Percentiles rank a stretch among this genome's conserved stretches.
phyloP scores from a whole-genome alignment of 2,329 filamentous ascomycete species.

The Cladosporium sp. region DNA sequence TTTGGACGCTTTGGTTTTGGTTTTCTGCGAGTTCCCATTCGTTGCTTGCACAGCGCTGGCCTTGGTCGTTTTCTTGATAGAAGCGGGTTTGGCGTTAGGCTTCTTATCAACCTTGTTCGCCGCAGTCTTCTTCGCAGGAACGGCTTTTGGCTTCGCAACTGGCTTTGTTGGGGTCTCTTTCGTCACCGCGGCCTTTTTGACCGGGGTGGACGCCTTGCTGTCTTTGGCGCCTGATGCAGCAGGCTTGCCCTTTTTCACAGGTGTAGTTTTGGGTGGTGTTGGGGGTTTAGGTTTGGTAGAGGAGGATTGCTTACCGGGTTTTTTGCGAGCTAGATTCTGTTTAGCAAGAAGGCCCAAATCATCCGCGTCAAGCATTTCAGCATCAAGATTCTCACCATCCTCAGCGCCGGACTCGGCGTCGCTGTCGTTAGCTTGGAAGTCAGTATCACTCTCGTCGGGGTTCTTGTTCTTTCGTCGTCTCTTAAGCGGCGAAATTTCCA shows the following conservation, averaged over 20 bases:
- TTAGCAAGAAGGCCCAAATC: conserved; percentile 31
- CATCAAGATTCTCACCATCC: conserved; percentile 26
- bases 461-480: conserved; percentile 32
- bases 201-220: not conserved
- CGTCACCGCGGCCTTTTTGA: not conserved
- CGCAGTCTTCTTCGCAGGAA: not conserved
- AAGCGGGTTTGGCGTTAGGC: conserved; percentile 19
- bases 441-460: conserved; percentile 49
- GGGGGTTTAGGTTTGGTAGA: conserved; percentile 15
- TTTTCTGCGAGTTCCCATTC: not conserved
- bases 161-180: not conserved
- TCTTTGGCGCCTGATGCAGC: not conserved
- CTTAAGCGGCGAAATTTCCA: conserved; percentile 37
- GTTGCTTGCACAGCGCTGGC: conserved; percentile 7
- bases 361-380: conserved; percentile 22
- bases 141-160: not conserved
- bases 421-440: conserved; percentile 49
- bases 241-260: not conserved
- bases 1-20: not conserved
- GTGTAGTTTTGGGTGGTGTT: not conserved
- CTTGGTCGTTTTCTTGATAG: conserved; percentile 26
- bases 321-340: conserved; percentile 30
- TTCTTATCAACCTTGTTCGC: conserved; percentile 16
- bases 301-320: conserved; percentile 29
- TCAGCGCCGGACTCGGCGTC: conserved; percentile 37